Evolutionary conservation across 257 asterid genomes (phyloP).

Genomic region (Avicennia marina): DNA sequence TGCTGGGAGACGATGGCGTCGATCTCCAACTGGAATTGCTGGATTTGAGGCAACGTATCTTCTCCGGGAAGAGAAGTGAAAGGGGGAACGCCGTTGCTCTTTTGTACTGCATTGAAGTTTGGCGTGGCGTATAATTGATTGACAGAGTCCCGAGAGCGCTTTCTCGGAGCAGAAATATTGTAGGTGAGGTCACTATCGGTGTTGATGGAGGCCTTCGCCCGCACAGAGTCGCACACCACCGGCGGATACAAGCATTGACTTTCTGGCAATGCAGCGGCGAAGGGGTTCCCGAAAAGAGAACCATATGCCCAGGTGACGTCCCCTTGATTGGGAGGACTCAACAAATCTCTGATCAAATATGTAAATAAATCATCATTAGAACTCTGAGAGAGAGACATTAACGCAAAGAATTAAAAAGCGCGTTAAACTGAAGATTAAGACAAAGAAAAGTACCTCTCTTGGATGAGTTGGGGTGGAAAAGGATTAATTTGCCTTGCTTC

Average conservation of each 20-base stretch:
- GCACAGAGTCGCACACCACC: slow-evolving; percentile 32
- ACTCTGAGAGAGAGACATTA: not conserved
- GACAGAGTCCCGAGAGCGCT: slow-evolving; percentile 61
- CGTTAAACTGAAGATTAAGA: too few species aligned
- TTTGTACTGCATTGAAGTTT: slow-evolving; percentile 13
- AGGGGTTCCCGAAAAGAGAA: slow-evolving; percentile 27
- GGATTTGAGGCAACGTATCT: not conserved
- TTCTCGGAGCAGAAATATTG: slow-evolving; percentile 33
- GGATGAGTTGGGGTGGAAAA: slow-evolving; percentile 19
- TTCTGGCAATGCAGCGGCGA: slow-evolving; percentile 33
- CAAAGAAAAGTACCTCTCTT: slow-evolving; percentile 27
- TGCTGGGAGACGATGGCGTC: not conserved
- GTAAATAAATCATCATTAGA: not conserved
- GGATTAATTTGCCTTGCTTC: slow-evolving; percentile 66
- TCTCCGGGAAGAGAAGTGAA: slow-evolving; percentile 18
- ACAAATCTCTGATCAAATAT: slow-evolving; percentile 22
- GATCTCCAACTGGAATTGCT: not conserved
- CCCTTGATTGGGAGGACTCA: slow-evolving; percentile 23
- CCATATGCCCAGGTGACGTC: slow-evolving; percentile 16
- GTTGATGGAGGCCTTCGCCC: not conserved
- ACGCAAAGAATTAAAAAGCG: too few species aligned
- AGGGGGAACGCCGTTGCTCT: slow-evolving; percentile 12
- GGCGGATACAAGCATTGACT: slow-evolving; percentile 25
- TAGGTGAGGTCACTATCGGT: slow-evolving; percentile 36
- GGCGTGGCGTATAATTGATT: slow-evolving; percentile 24